Base-by-base conservation (phyloP, 108 stramenopile genomes). In the Pseudonitzschia multiseries region DNA sequence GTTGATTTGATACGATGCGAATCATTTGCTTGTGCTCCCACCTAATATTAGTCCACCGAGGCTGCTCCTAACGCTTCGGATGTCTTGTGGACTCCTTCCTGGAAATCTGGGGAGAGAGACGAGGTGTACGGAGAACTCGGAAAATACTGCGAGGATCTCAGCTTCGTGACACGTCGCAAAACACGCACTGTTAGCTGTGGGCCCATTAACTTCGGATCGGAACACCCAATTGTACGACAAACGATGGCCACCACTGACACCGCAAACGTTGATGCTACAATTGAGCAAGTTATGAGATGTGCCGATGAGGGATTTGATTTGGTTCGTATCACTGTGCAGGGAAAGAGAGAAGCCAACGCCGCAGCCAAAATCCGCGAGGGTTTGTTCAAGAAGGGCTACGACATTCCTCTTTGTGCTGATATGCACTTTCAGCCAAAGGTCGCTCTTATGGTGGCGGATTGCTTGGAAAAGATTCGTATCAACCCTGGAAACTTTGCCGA, bases 401-500 rank as follows among this genome's bases (percentile, higher is more conserved):
- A 91, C 63, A 96, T 96, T 69, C 97, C 97, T 27, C 91, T 98
- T 21, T 96, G 96, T 73, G 97, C 97, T n/a, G 97, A 98, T 79
- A 98, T 98, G 92, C 97, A 98, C 78, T 98, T 98, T 75, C 90
- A 95, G 71, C 97, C 97, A 29, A 84, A 86, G 44, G 93, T 96
- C 61, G 96, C 96, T 44, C 65, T 94, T 71, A 72, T 92, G 80
- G 96, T 96, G 14, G 96, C 97, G 10, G 97, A 98, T 54, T 94
- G 93, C 4, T 87, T 96, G 57, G 97, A 98, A 81, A 98, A 98
- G 81, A 97, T 98, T 73, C 95, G 97, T 50, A 95, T 98, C 81
- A 98, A 98, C 69, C 97, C 97, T 27, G 97, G 97, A 62, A 98
- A 98, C 84, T 98, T 98, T 81, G 96, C 93, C 57, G 97, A 97